Base-by-base conservation (phyloP, 805 yeast genomes). In the Ogataea trehaloabstinens region DNA sequence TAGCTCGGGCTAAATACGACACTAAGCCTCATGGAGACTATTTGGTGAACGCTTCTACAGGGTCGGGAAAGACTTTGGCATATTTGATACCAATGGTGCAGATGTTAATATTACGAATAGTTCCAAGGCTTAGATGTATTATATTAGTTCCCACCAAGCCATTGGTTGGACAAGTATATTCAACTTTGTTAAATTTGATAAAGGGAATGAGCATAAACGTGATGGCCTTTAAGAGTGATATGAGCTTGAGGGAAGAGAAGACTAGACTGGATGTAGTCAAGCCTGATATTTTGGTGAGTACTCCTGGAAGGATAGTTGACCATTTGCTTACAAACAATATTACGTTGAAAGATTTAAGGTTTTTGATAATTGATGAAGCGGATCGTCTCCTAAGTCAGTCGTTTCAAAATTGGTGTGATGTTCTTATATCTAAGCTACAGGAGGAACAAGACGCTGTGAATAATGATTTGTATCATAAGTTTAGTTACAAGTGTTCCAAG, bases 61-160 rank as follows among this genome's bases (percentile, higher is more conserved):
- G 99, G 30, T 85, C 95, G 0, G 99, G 99, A 53, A 91, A 91
- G 58, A 91, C 99, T 0, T 67, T 93, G 38, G 95, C 96, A 2
- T 91, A 91, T 55, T 71, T 80, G 35, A 71, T 91, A 2, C 98
- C 99, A 1, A 73, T 93, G 6, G 70, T 93, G 2, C 89, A 90
- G 44, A 65, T 78, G 2, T 67, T 91, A 37, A 64, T 70, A 12
- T 61, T 64, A 6, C 72, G 96, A 41, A 66, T 74, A 1, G 88
- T 88, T 2, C 90, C 95, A 2, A 68, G 79, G 37, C 60, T 86
- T 3, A 65, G 96, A 36, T 90, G 93, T 27, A 67, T 93, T 4
- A 69, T 93, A 1, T 58, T 93, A 17, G 87, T 91, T 1, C 99
- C 99, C 7, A 93, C 99, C 7, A 82, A 80, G 52, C 91, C 96